Evolutionary conservation across 495 filamentous ascomycete species (phyloP), one percentile per base, ranked within the genome.

Genomic region (Schizothecium vesticola): DNA sequence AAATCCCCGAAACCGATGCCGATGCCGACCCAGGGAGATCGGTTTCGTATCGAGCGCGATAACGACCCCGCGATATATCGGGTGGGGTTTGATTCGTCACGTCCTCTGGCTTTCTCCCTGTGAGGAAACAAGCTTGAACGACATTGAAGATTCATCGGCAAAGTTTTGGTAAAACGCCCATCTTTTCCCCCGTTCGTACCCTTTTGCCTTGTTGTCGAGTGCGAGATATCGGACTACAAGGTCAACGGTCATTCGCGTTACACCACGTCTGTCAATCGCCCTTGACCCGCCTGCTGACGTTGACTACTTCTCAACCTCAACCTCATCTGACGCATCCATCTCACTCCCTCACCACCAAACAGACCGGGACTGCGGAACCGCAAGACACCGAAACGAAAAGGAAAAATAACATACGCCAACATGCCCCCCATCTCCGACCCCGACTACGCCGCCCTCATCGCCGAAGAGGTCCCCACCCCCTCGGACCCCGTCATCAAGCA

Each of bases 401-500:
- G 7, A 56, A 56, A 22, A 16, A 22, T n/a, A n/a, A n/a, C n/a
- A 56, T 16, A 1, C 22, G 25, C 5, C 63, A 64, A 23, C 12
- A 73, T 72, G 72, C 62, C 69, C 10, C 24, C 67, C 19, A 75
- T 80, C 33, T 76, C 77, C n/a, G 85, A 88, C 28, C 76, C 83
- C n/a, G 82, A 85, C 61, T 90, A 85, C 85, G 80, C 73, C 58
- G 80, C 85, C 60, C 69, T 85, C 29, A 74, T 82, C 43, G 76
- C 77, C 6, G 72, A 84, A 56, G 87, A 83, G 13, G 69, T 91
- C 0, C 89, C 88, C 0, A 69, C 75, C 8, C 73, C 81, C 16
- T 79, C 81, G 9, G 91, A 96, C 70, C 86, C 88, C 0, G 91
- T 96, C 74, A 86, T 96, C 56, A 88, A 91, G 65, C 86, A 91